phyloP scores from a whole-genome alignment of 2,329 filamentous ascomycete genomes.

The Sclerotiophoma versabilis region DNA sequence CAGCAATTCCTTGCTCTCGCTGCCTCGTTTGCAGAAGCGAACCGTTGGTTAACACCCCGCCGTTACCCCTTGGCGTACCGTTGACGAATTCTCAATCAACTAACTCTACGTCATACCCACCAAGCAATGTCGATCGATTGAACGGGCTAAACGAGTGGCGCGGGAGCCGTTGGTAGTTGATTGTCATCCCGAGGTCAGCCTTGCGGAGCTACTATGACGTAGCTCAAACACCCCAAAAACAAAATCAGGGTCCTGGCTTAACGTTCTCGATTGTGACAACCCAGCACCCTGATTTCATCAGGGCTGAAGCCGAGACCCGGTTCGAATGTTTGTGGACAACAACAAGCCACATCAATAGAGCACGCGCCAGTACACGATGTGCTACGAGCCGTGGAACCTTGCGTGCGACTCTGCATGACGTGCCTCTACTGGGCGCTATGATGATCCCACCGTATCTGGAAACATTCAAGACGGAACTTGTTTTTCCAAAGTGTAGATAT shows the following conservation, averaged over 20 bases:
- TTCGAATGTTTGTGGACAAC: conserved; percentile 9
- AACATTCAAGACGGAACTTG: conserved; percentile 23
- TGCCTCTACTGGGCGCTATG: conserved; percentile 17
- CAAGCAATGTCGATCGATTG: conserved; percentile 7
- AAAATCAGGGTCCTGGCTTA: conserved; percentile 8
- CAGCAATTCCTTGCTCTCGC: not conserved
- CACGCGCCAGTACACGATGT: conserved; percentile 23
- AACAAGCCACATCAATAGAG: conserved; percentile 21
- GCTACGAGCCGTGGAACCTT: conserved; percentile 18
- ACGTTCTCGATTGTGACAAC: conserved; percentile 12
- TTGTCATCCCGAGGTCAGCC: too few species aligned
- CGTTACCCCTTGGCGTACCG: not conserved
- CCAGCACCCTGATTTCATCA: conserved; percentile 20
- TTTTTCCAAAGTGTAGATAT: conserved; percentile 21
- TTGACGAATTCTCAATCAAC: not conserved
- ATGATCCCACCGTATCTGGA: conserved; percentile 11
- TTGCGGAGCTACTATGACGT: conserved; percentile 32
- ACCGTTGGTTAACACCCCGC: not conserved
- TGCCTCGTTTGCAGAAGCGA: not conserved
- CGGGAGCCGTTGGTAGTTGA: conserved; percentile 1
- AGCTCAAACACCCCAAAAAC: not conserved
- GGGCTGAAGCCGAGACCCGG: conserved; percentile 8
- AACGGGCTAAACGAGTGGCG: not conserved
- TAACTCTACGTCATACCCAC: conserved; percentile 2
- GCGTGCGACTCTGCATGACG: conserved; percentile 37